Base-by-base conservation (phyloP, 805 yeast genomes). In the Candida maesae region DNA sequence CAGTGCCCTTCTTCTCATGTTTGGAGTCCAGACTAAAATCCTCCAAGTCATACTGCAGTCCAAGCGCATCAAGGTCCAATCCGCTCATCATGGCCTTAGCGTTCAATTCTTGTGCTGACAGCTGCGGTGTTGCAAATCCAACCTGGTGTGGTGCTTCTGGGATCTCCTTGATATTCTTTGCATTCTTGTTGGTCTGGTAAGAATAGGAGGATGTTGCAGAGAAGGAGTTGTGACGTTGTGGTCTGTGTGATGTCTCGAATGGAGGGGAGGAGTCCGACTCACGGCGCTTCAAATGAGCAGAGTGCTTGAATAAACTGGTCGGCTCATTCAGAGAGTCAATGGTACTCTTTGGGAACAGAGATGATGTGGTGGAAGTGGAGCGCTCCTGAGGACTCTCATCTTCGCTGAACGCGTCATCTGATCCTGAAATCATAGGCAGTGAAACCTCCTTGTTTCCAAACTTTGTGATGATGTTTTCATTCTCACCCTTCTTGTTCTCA, bases 91-190 rank as follows among this genome's bases (percentile, higher is more conserved):
- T 38, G 4, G 64, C 64, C 52, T 56, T 35, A 50, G 55, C 28
- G 39, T 63, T 60, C 17, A 71, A 49, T 26, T 74, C 76, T 15
- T 66, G 64, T 2, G 83, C 80, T 11, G 69, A 54, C 33, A 79
- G 54, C 59, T 87, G 95, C 3, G 95, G 96, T 1, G 95, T 84
- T 1, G 95, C 78, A 56, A 84, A 86, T 2, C 81, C 85, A 19
- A 84, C 89, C 53, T 84, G 88, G 33, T 72, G 73, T 2, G 90
- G 89, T 0, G 74, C 75, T 28, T 71, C 75, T 4, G 60, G 59
- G 13, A 50, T 33, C 5, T 45, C 46, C 23, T 43, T 36, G 4
- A 33, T 36, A 27, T 30, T 38, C 8, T 38, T 38, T 21, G 33
- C 32, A 19, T 45, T 35, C 18, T 35, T 34, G 6, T 41, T 37